A percentile compares a stretch with the other conserved stretches of the same genome.
phyloP scores from a whole-genome alignment of 2,329 filamentous ascomycete genomes.

The Orbilia javanica region DNA sequence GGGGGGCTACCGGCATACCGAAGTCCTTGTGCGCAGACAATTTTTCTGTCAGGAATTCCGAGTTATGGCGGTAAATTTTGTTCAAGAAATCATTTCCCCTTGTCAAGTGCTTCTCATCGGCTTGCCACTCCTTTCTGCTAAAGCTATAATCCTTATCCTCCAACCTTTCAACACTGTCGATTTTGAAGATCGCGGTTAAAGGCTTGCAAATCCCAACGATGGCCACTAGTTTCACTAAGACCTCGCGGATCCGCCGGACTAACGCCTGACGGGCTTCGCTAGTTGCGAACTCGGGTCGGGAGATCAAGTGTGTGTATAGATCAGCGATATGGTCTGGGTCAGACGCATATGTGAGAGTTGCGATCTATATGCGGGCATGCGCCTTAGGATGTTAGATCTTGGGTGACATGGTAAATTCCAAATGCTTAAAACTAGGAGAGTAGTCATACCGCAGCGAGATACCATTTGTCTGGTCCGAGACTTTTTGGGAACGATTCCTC shows the following conservation, averaged over 20 bases:
- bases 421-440: not conserved
- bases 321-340: slow-evolving; percentile 70
- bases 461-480: slow-evolving; percentile 68
- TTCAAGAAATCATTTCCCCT: slow-evolving; percentile 71
- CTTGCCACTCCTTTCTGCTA: slow-evolving; percentile 72
- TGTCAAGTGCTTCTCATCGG: slow-evolving; percentile 70
- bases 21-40: slow-evolving; percentile 68
- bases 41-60: slow-evolving; percentile 64
- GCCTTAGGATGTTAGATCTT: not conserved
- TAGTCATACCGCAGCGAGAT: slow-evolving; percentile 65
- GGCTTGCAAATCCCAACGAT: slow-evolving; percentile 75
- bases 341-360: slow-evolving; percentile 69
- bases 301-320: slow-evolving; percentile 72
- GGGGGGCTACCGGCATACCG: slow-evolving; percentile 57
- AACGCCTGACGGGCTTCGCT: slow-evolving; percentile 67
- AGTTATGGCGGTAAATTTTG: slow-evolving; percentile 66
- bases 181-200: slow-evolving; percentile 72
- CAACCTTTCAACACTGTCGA: slow-evolving; percentile 68
- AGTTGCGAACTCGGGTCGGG: slow-evolving; percentile 67
- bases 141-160: slow-evolving; percentile 72
- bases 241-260: slow-evolving; percentile 71
- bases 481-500: slow-evolving; percentile 67
- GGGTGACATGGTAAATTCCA: not conserved
- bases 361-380: slow-evolving; percentile 53
- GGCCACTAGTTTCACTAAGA: slow-evolving; percentile 71